Percentiles rank a stretch among this genome's conserved stretches.
Evolutionary conservation across 176 grass and related monocot species (phyloP).

Genomic region (Luzula sylvatica): DNA sequence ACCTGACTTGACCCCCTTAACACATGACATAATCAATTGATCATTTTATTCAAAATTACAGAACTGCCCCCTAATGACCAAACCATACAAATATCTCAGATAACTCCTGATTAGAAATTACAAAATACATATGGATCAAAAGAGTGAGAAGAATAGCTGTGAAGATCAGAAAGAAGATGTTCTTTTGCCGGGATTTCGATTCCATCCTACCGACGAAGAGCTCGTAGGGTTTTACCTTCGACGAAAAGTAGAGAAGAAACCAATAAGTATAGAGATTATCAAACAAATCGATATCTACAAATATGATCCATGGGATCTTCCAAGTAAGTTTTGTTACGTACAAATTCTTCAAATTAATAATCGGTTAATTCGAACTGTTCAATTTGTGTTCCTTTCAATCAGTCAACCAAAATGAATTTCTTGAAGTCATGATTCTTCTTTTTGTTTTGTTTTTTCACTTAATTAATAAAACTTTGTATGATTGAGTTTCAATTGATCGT

Average conservation of each 20-base stretch:
- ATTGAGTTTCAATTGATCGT: too few relatives aligned
- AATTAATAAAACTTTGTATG: too few relatives aligned
- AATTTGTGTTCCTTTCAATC: too few relatives aligned
- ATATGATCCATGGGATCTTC: constrained; percentile 57
- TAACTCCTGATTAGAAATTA: neutral
- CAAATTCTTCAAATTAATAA: too few relatives aligned
- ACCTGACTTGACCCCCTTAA: constrained; percentile 14
- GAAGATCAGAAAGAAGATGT: constrained; percentile 28
- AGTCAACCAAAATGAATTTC: too few relatives aligned
- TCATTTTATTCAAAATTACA: neutral
- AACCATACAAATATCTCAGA: constrained; percentile 1
- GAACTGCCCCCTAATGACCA: constrained; percentile 3
- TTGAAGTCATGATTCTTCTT: too few relatives aligned
- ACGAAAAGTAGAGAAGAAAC: constrained; percentile 43
- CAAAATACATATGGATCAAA: constrained; percentile 2
- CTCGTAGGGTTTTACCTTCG: constrained; percentile 39
- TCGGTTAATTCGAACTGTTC: too few relatives aligned
- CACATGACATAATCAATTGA: constrained; percentile 3
- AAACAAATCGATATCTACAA: constrained; percentile 57
- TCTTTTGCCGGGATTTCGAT: constrained; percentile 41
- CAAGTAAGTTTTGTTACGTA: constrained; percentile 47
- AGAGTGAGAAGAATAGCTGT: neutral
- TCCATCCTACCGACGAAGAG: constrained; percentile 55
- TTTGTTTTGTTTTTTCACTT: too few relatives aligned
- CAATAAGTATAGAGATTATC: constrained; percentile 43